A percentile compares a stretch with the other conserved stretches of the same genome.
These are phyloP conservation scores for Backusella luteola DNA, from an alignment of 192 early-diverging fungal genomes.

Conservation along the genomic window DNA sequence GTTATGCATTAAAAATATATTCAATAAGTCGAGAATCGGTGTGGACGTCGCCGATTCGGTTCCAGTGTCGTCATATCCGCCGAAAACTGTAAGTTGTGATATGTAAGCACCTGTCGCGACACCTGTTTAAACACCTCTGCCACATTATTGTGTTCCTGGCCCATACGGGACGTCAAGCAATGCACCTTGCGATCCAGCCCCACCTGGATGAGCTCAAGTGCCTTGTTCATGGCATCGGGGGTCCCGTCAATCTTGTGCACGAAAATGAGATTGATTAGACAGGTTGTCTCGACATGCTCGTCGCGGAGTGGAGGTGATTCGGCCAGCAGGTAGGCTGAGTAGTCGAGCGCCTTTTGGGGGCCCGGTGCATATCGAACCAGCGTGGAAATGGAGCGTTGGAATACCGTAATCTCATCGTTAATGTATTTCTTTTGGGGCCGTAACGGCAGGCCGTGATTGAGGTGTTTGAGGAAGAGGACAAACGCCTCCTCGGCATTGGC, in stretches of 20 bases:
- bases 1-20: too few species aligned
- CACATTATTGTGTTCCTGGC: neutral
- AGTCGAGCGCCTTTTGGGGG: neutral
- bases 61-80: neutral
- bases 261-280: neutral
- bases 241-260: neutral
- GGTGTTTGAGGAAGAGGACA: neutral
- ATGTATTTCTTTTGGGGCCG: neutral
- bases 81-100: neutral
- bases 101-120: neutral
- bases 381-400: neutral
- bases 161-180: neutral
- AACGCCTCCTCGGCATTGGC: neutral
- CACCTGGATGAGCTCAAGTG: neutral
- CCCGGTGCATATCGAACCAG: neutral
- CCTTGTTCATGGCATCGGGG: neutral
- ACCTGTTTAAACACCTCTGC: neutral
- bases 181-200: neutral
- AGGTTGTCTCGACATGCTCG: neutral
- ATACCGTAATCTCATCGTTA: neutral
- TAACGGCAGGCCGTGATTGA: neutral
- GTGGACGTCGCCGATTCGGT: neutral
- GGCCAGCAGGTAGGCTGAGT: neutral
- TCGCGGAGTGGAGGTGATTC: neutral
- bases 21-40: neutral